Conservation (phyloP, 2,329 filamentous ascomycete genomes). For the Colletotrichum incanum region DNA sequence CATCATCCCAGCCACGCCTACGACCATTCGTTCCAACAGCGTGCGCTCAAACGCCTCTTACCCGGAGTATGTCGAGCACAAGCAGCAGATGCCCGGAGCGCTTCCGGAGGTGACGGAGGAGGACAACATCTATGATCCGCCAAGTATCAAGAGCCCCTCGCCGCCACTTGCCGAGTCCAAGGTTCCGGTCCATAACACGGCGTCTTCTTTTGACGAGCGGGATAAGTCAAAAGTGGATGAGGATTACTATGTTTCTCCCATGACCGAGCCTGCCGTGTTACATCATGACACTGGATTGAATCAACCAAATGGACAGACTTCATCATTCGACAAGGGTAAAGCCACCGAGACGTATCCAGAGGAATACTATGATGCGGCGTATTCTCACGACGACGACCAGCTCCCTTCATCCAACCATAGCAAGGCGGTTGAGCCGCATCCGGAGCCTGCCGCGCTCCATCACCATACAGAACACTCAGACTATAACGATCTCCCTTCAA, state of each 20-base stretch:
- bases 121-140: slow-evolving; percentile 35
- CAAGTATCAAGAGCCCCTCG: slow-evolving; percentile 4
- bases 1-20: slow-evolving; percentile 40
- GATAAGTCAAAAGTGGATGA: slow-evolving; percentile 1
- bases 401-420: not conserved
- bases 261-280: slow-evolving; percentile 25
- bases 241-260: slow-evolving; percentile 15
- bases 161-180: slow-evolving; percentile 16
- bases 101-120: slow-evolving; percentile 36
- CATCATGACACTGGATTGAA: slow-evolving; percentile 13
- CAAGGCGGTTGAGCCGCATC: not conserved
- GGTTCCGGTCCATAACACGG: not conserved
- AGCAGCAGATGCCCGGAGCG: slow-evolving; percentile 18
- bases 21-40: slow-evolving; percentile 38
- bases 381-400: not conserved
- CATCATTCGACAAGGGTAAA: slow-evolving; percentile 20
- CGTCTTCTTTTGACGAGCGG: slow-evolving; percentile 10
- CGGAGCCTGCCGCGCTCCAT: not conserved
- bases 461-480: not conserved
- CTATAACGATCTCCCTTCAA: not conserved
- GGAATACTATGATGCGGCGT: not conserved
- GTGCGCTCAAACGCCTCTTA: slow-evolving; percentile 37
- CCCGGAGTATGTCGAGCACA: slow-evolving; percentile 23
- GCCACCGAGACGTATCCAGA: not conserved
- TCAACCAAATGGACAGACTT: not conserved